Evolutionary conservation across 192 early-diverging fungal genomes (phyloP).

Genomic region (Chytriomyces sp.): DNA sequence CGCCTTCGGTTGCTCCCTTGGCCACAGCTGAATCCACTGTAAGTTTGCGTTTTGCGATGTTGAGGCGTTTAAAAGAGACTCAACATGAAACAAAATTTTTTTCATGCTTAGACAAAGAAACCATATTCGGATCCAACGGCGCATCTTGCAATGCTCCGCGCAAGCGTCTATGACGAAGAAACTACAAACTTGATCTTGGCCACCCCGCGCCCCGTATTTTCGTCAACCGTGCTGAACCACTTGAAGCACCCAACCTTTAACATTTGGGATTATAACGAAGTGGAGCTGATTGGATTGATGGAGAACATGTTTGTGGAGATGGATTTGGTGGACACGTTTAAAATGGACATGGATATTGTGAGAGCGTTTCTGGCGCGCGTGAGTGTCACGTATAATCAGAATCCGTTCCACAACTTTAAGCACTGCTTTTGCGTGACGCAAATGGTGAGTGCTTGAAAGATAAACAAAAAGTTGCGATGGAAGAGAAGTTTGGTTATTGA

Average conservation of each 20-base stretch:
- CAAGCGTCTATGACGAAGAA: conserved; percentile 7
- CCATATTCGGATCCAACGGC: conserved; percentile 30
- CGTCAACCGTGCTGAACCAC: conserved; percentile 26
- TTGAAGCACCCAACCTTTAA: conserved; percentile 52
- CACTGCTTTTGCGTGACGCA: conserved; percentile 59
- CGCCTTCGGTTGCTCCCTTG: neutral
- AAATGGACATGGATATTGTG: conserved; percentile 34
- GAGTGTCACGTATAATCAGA: conserved; percentile 40
- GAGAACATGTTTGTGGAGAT: conserved; percentile 52
- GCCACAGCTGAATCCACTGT: too few species aligned
- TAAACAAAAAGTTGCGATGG: neutral
- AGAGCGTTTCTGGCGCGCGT: conserved; percentile 39
- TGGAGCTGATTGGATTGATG: conserved; percentile 48
- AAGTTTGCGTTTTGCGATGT: neutral
- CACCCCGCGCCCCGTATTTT: conserved; percentile 37
- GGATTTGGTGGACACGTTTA: conserved; percentile 41
- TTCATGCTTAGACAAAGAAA: conserved; percentile 6
- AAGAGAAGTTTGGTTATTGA: neutral
- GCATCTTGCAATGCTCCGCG: conserved; percentile 28
- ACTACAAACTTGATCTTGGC: conserved; percentile 14
- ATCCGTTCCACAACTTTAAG: conserved; percentile 58
- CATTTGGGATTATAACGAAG: conserved; percentile 54
- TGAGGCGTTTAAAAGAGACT: neutral
- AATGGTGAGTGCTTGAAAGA: conserved; percentile 37
- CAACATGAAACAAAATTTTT: conserved; percentile 3